Base-by-base conservation (phyloP, 176 grass and related monocot genomes). In the Avena sativa region DNA sequence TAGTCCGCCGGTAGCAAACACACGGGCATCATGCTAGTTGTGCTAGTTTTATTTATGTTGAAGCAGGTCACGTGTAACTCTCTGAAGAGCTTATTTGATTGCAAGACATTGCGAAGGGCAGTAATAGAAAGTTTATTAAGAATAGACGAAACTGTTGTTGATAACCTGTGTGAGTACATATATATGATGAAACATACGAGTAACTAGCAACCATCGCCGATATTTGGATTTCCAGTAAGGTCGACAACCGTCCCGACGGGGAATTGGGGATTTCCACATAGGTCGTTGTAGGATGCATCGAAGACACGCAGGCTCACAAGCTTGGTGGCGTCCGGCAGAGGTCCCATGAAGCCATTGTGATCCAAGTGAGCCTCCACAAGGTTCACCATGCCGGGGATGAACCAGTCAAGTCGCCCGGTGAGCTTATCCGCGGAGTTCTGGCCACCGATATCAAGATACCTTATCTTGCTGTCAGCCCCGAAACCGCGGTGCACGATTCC, bases 211-310 rank as follows among this genome's bases (percentile, higher is more conserved):
- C 14, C 17, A 47, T 8, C 3, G 34, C 81, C 81, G 2, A 83
- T 26, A 40, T 40, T 40, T 40, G 38, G 38, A 40, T 40, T 40
- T 40, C 38, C 38, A 40, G 38, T 40, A 40, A 40, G 38, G 38
- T 40, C 38, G 38, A 40, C 38, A 40, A 40, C 38, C 38, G 38
- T 6, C 38, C 38, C 63, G 63, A 30, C 5, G 32, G 81, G 32
- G 52, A 83, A 83, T 52, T 83, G 46, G 34, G 81, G 67, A 49
- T 44, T 7, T 36, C 81, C 52, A 23, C 81, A 83, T 14, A 83
- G 43, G 12, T 12, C 1, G 67, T 72, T 83, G 19, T 47, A 53
- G 9, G 68, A n/a, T n/a, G 81, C 81, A 70, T 40, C 17, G 3
- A 40, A 40, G 38, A 40, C 34, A 2, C 50, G 68, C 13, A 83